Conservation (phyloP, 148 eudicot species). For the Arctostaphylos glauca region DNA sequence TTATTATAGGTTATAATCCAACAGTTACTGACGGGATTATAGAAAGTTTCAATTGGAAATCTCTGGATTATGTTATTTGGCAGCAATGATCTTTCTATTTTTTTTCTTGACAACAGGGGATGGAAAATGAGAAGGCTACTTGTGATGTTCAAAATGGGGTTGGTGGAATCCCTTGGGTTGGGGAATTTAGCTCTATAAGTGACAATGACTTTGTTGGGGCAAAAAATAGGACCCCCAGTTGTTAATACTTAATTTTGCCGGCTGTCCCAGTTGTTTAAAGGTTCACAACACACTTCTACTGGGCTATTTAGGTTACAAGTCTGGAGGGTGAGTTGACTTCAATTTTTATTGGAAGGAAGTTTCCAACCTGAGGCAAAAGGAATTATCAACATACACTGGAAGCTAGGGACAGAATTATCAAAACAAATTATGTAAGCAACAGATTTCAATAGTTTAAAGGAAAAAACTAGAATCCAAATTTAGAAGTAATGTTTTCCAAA, state of each 20-base stretch:
- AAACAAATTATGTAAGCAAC: no score
- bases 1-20: not conserved
- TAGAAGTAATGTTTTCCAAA: conserved; percentile 7
- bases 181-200: conserved; percentile 46
- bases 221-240: conserved; percentile 42
- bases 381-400: no score
- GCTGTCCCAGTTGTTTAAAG: conserved; percentile 67
- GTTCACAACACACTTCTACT: no score
- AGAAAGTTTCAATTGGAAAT: conserved; percentile 6
- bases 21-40: not conserved
- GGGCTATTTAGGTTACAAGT: no score
- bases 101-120: conserved; percentile 37
- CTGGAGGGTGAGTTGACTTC: no score
- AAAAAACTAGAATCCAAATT: not conserved
- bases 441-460: not conserved
- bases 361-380: no score
- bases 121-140: conserved; percentile 41
- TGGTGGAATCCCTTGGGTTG: conserved; percentile 44
- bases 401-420: no score
- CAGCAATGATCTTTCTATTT: conserved; percentile 8
- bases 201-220: conserved; percentile 29
- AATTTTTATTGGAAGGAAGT: no score
- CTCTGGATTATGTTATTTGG: conserved; percentile 5
- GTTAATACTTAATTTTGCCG: conserved; percentile 49
- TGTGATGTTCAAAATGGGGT: conserved; percentile 43